phyloP scores from a whole-genome alignment of 192 early-diverging fungal genomes.

The Coemansia biformis region DNA sequence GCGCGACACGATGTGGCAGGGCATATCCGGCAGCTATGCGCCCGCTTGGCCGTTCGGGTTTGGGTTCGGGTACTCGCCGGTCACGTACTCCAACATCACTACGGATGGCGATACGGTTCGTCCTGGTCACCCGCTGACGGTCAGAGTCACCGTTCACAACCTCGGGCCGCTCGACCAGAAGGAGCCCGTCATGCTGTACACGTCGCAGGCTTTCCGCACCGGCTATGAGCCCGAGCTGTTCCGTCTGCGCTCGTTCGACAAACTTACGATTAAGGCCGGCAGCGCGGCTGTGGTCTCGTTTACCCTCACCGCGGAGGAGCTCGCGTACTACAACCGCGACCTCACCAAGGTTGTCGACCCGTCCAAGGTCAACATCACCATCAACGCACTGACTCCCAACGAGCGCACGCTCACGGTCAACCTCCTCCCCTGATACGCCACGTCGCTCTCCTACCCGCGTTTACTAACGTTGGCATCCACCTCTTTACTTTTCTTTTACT shows the following conservation, averaged over 20 bases:
- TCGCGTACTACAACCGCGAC: slow-evolving; percentile 28
- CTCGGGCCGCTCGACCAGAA: slow-evolving; percentile 35
- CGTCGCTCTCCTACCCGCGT: no score
- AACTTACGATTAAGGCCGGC: slow-evolving; percentile 16
- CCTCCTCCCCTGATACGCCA: slow-evolving; percentile 2
- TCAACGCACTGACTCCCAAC: slow-evolving; percentile 25
- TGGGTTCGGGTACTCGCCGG: slow-evolving; percentile 52
- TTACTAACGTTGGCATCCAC: no score
- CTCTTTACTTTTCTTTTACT: not conserved
- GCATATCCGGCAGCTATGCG: slow-evolving; percentile 39
- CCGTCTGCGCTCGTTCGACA: slow-evolving; percentile 53
- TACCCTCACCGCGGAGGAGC: slow-evolving; percentile 34
- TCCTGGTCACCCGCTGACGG: slow-evolving; percentile 15
- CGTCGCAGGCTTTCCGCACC: slow-evolving; percentile 50
- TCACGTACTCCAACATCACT: slow-evolving; percentile 49
- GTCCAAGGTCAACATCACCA: slow-evolving; percentile 30
- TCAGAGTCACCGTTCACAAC: slow-evolving; percentile 47
- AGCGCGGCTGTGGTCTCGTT: slow-evolving; percentile 16
- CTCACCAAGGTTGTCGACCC: slow-evolving; percentile 25
- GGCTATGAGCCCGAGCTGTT: slow-evolving; percentile 55
- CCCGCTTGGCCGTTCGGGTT: slow-evolving; percentile 57
- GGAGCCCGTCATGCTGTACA: slow-evolving; percentile 55
- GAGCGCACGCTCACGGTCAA: slow-evolving; percentile 21
- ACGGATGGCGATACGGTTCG: slow-evolving; percentile 3
- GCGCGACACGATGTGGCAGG: slow-evolving; percentile 43